These are phyloP conservation scores for Arthrobotrys sphaeroides DNA, from an alignment of 2,329 filamentous ascomycete genomes.

Conservation along the genomic window DNA sequence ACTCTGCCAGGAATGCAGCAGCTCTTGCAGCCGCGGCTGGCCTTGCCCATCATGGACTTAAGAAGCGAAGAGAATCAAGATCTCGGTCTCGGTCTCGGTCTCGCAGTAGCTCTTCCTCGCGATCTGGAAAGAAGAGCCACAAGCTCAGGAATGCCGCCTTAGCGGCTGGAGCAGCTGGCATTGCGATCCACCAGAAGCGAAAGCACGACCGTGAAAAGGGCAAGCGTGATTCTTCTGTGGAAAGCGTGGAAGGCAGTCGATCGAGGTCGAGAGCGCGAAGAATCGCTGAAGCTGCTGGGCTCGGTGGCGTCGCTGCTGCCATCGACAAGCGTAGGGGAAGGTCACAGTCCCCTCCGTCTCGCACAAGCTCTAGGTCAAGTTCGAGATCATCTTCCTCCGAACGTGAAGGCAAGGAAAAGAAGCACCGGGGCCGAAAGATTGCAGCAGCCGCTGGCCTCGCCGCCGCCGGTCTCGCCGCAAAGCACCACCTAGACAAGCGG, in stretches of 20 bases:
- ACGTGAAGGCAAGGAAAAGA: constrained; percentile 39
- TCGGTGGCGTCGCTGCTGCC: constrained; percentile 46
- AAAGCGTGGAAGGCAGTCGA: constrained; percentile 19
- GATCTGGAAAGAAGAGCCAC: constrained; percentile 44
- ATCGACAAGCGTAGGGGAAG: constrained; percentile 20
- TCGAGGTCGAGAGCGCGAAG: constrained; percentile 46
- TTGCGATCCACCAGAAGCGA: constrained; percentile 46
- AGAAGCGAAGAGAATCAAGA: constrained; percentile 46
- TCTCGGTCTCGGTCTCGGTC: constrained; percentile 38
- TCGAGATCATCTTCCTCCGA: constrained; percentile 46
- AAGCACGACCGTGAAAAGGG: constrained; percentile 46
- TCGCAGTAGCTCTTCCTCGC: constrained; percentile 41
- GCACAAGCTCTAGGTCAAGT: constrained; percentile 45
- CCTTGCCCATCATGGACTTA: constrained; percentile 38
- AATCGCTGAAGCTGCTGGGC: constrained; percentile 46
- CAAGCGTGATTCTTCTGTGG: constrained; percentile 20
- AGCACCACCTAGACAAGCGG: constrained; percentile 49
- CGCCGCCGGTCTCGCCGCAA: constrained; percentile 46
- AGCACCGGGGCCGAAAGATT: constrained; percentile 41
- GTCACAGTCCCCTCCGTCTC: constrained; percentile 30
- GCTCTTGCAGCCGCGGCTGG: constrained; percentile 40
- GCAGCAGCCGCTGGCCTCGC: constrained; percentile 33
- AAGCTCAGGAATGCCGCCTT: constrained; percentile 48
- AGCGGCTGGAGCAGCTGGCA: constrained; percentile 40
- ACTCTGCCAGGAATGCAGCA: constrained; percentile 41